A percentile compares a stretch with the other conserved stretches of the same genome.
phyloP scores from a whole-genome alignment of 1,284 basidiomycete genomes.

The Wallemia ichthyophaga region DNA sequence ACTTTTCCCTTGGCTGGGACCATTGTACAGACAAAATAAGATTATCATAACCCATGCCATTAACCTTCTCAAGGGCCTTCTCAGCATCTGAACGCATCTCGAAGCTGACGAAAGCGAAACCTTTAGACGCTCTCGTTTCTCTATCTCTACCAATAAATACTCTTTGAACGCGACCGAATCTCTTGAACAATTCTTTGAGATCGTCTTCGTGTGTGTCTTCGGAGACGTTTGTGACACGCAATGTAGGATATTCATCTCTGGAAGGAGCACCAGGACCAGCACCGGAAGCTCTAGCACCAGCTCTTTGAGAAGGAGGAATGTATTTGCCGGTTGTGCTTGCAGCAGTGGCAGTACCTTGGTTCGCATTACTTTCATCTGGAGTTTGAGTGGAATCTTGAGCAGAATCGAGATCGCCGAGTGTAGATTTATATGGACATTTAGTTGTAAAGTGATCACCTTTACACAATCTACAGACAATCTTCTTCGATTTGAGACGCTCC shows the following conservation, averaged over 20 bases:
- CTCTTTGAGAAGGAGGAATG: constrained; percentile 42
- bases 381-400: constrained; percentile 2
- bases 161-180: constrained; percentile 46
- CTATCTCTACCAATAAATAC: constrained; percentile 88
- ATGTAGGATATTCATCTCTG: constrained; percentile 77
- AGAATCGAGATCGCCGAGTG: constrained; percentile 34
- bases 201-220: constrained; percentile 88
- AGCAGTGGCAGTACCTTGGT: constrained; percentile 24
- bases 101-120: constrained; percentile 74
- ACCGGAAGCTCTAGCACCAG: constrained; percentile 27
- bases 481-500: constrained; percentile 35
- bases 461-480: constrained; percentile 76
- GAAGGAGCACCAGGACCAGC: constrained; percentile 22
- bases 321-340: constrained; percentile 38
- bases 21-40: constrained; percentile 61
- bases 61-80: constrained; percentile 66
- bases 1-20: constrained; percentile 21
- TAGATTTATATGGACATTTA: constrained; percentile 94
- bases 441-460: constrained; percentile 94
- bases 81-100: constrained; percentile 54
- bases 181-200: constrained; percentile 55
- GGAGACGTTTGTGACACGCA: constrained; percentile 89
- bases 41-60: constrained; percentile 52
- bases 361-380: constrained; percentile 1
- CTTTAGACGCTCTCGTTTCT: constrained; percentile 81